Evolutionary conservation across 2,329 filamentous ascomycete genomes (phyloP).

Genomic region (Aureobasidium leucospermi): DNA sequence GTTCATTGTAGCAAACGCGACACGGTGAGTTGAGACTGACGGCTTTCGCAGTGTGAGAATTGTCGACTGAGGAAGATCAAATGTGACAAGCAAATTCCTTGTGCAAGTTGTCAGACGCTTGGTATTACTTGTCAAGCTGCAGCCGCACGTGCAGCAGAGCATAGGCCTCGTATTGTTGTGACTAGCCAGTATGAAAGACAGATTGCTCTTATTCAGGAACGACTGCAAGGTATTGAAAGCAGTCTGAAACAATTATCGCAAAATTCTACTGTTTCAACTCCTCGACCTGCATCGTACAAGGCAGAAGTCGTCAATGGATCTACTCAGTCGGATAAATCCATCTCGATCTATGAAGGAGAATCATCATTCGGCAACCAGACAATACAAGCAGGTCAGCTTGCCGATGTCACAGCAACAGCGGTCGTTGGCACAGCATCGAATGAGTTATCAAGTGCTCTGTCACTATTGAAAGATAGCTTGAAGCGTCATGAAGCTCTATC

Average conservation of each 20-base stretch:
- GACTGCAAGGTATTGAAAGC: conserved; percentile 12
- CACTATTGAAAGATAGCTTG: conserved; percentile 11
- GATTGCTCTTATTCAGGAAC: conserved; percentile 13
- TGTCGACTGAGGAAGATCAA: conserved; percentile 16
- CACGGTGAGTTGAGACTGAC: conserved; percentile 1
- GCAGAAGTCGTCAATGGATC: neutral
- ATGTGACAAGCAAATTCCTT: conserved; percentile 15
- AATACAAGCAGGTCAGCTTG: conserved; percentile 10
- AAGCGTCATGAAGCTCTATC: conserved; percentile 14
- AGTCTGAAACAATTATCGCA: neutral
- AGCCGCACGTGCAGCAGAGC: neutral
- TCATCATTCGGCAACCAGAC: conserved; percentile 14
- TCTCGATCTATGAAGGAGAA: conserved; percentile 13
- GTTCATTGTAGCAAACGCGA: neutral
- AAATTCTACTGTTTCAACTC: neutral
- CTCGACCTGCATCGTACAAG: rapidly evolving
- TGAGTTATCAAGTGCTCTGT: conserved; percentile 5
- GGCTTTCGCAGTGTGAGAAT: conserved; percentile 14
- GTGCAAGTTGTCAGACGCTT: conserved; percentile 13
- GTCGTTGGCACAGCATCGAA: conserved; percentile 10
- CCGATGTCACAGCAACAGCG: conserved; percentile 12
- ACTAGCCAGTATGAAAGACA: conserved; percentile 12
- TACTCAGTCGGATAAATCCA: neutral
- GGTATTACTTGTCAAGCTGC: conserved; percentile 13
- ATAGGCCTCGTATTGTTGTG: neutral